These are phyloP conservation scores for Rhynchospora tenuis DNA, from an alignment of 176 grass and related monocot species.

Conservation along the genomic window DNA sequence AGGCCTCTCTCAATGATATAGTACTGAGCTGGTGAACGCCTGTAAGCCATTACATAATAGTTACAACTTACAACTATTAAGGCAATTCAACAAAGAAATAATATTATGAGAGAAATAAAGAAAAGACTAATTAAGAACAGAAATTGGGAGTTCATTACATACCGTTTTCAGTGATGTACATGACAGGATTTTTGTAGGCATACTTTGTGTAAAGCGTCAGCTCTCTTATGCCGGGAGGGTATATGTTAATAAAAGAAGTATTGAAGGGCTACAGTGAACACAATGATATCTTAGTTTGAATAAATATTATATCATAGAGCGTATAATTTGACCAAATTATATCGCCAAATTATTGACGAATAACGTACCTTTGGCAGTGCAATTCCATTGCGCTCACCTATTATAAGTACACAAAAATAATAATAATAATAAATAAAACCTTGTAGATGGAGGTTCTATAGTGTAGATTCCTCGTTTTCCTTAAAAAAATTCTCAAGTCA, in stretches of 20 bases:
- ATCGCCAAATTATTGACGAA: not conserved
- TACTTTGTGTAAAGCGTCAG: slow-evolving; percentile 55
- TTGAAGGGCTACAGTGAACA: not conserved
- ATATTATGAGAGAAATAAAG: no score
- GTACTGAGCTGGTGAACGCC: no score
- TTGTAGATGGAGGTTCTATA: not conserved
- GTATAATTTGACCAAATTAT: no score
- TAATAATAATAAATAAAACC: not conserved
- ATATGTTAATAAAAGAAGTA: slow-evolving; percentile 38
- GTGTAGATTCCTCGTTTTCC: not conserved
- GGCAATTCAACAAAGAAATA: no score
- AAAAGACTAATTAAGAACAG: no score
- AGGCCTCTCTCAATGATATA: slow-evolving; percentile 5
- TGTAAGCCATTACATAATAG: no score
- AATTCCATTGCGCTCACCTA: no score
- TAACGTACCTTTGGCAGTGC: not conserved
- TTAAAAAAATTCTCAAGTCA: no score
- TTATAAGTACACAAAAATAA: not conserved
- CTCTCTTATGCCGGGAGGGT: slow-evolving; percentile 25
- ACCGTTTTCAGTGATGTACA: slow-evolving; percentile 97
- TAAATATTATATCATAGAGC: not conserved
- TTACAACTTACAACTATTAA: no score
- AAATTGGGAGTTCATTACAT: no score
- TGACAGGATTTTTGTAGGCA: slow-evolving; percentile 67
- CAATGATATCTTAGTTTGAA: not conserved